These are phyloP conservation scores for Litsea cubeba DNA, from an alignment of 164 flowering plant genomes.

Conservation along the genomic window DNA sequence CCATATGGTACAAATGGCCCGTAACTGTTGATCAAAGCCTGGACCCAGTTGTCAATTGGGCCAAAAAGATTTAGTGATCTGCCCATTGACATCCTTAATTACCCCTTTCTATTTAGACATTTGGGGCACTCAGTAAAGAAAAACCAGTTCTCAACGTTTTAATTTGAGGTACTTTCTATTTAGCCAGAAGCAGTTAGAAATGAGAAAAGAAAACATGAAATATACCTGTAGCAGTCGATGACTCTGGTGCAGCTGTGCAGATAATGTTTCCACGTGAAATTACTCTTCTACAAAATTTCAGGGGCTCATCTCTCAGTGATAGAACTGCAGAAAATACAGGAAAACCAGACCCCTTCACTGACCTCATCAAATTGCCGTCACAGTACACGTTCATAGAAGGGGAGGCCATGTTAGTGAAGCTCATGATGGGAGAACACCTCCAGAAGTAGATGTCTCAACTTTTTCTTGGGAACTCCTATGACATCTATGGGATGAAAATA, in stretches of 20 bases:
- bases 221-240: constrained; percentile 8
- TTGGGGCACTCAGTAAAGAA: no score
- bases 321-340: constrained; percentile 10
- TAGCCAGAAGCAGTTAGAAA: no score
- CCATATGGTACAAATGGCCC: background rate
- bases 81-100: no score
- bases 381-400: constrained; percentile 8
- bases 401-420: constrained; percentile 17
- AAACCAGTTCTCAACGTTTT: no score
- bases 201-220: no score
- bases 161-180: no score
- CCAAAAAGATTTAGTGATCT: background rate
- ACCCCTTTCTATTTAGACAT: no score
- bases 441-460: background rate
- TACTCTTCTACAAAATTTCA: background rate
- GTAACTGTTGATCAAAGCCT: background rate
- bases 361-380: constrained; percentile 9
- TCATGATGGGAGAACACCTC: background rate
- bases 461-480: background rate
- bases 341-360: constrained; percentile 4
- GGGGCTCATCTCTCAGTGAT: background rate
- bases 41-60: background rate
- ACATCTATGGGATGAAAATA: background rate
- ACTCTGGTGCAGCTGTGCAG: constrained; percentile 27
- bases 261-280: constrained; percentile 11